A percentile compares a stretch with the other conserved stretches of the same genome.
phyloP scores from a whole-genome alignment of 768 basidiomycete genomes.

The Calvatia gigantea region DNA sequence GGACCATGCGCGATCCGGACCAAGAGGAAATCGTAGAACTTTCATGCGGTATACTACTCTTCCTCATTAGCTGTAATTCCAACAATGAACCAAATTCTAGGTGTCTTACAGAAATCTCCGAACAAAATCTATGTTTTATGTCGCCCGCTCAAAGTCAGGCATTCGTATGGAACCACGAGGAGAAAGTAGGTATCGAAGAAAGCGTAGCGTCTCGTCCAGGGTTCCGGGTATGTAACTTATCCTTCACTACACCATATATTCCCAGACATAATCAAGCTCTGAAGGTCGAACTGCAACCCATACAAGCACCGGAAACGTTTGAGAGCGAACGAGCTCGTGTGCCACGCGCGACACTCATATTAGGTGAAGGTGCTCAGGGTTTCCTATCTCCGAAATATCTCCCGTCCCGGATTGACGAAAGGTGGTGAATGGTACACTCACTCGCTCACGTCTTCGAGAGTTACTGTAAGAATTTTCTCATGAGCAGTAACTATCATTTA shows the following conservation, averaged over 20 bases:
- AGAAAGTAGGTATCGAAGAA: conserved; percentile 30
- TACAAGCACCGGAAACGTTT: background rate
- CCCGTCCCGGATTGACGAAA: background rate
- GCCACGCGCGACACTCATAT: background rate
- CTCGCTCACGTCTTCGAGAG: background rate
- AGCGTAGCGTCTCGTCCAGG: conserved; percentile 38
- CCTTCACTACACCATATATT: background rate
- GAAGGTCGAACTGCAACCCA: background rate
- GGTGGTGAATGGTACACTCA: background rate
- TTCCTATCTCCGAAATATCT: background rate
- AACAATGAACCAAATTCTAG: conserved; percentile 26
- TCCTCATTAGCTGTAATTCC: too few species aligned
- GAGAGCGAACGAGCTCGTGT: background rate
- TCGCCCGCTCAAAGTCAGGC: conserved; percentile 42
- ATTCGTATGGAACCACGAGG: conserved; percentile 40
- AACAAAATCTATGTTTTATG: conserved; percentile 50
- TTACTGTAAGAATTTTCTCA: background rate
- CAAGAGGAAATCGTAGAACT: conserved; percentile 50
- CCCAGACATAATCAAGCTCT: background rate
- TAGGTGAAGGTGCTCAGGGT: background rate
- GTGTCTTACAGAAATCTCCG: conserved; percentile 56
- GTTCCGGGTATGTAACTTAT: conserved; percentile 34
- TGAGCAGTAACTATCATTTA: background rate
- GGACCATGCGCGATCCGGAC: conserved; percentile 40
- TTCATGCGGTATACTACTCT: conserved; percentile 52